Percentiles rank a stretch among this genome's conserved stretches.
Evolutionary conservation across 148 eudicot species (phyloP).

Genomic region (Silene uniflora): DNA sequence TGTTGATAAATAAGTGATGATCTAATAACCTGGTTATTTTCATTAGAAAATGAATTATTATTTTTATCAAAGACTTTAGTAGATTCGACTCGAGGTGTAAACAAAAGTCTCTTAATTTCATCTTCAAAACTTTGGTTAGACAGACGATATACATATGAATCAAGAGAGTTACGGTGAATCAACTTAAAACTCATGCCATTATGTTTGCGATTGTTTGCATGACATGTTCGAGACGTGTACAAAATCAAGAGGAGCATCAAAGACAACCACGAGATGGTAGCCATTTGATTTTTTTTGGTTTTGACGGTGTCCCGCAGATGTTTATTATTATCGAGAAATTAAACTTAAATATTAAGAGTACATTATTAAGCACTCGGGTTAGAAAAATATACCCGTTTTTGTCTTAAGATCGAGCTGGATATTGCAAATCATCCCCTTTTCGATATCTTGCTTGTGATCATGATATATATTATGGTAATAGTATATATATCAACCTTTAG

Average conservation of each 20-base stretch:
- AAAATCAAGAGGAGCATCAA: neutral
- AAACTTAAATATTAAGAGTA: too few species aligned
- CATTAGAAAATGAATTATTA: neutral
- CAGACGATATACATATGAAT: neutral
- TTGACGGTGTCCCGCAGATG: neutral
- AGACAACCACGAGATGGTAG: neutral
- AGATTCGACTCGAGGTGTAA: neutral
- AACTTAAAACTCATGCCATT: conserved; percentile 4
- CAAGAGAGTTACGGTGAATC: neutral
- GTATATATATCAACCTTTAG: too few species aligned
- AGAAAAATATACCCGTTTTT: too few species aligned
- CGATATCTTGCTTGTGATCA: neutral
- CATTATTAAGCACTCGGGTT: too few species aligned
- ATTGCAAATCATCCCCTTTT: neutral
- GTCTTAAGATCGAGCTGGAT: neutral
- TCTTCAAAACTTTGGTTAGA: neutral
- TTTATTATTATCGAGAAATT: neutral
- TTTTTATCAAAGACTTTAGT: too few species aligned
- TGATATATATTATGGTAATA: too few species aligned
- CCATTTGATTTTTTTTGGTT: neutral
- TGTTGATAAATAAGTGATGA: neutral
- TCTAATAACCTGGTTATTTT: neutral
- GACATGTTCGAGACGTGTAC: neutral
- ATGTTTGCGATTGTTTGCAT: neutral
- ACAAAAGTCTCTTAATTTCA: neutral